Conservation (phyloP, 768 basidiomycete genomes). For the Rhodotorula paludigena region DNA sequence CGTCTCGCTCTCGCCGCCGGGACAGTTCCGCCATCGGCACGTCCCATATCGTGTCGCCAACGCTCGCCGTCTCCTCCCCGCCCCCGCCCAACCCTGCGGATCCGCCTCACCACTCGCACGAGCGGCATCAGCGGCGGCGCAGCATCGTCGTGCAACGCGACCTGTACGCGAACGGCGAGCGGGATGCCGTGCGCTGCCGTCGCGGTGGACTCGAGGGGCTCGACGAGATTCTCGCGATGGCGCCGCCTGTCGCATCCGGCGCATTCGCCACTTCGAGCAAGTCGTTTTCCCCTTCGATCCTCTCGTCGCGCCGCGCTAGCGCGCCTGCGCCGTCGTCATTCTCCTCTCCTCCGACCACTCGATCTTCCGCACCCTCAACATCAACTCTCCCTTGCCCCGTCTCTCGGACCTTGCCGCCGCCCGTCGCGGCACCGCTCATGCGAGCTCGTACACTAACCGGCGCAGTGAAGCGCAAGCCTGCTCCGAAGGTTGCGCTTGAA, state of each 20-base stretch:
- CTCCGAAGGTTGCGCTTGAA: slow-evolving; percentile 9
- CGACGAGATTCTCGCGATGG: background rate
- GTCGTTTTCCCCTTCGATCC: background rate
- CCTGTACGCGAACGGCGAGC: slow-evolving; percentile 5
- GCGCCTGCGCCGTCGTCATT: no score
- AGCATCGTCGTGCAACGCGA: background rate
- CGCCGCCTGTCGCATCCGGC: background rate
- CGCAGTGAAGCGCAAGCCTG: slow-evolving; percentile 14
- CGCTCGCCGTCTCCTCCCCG: background rate
- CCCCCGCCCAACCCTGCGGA: background rate
- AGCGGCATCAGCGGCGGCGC: background rate
- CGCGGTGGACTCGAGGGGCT: background rate
- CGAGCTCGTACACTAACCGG: background rate
- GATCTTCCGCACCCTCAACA: no score
- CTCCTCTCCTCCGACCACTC: no score
- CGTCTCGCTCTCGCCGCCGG: no score
- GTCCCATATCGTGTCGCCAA: background rate
- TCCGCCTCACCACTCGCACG: background rate
- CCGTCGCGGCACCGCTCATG: background rate
- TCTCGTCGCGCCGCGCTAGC: background rate
- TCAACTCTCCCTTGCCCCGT: no score
- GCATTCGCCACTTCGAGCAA: no score
- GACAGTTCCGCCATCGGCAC: no score
- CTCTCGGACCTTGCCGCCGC: background rate
- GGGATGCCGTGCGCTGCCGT: slow-evolving; percentile 5